phyloP scores from a whole-genome alignment of 1,284 basidiomycete genomes.

The Earliella scabrosa region DNA sequence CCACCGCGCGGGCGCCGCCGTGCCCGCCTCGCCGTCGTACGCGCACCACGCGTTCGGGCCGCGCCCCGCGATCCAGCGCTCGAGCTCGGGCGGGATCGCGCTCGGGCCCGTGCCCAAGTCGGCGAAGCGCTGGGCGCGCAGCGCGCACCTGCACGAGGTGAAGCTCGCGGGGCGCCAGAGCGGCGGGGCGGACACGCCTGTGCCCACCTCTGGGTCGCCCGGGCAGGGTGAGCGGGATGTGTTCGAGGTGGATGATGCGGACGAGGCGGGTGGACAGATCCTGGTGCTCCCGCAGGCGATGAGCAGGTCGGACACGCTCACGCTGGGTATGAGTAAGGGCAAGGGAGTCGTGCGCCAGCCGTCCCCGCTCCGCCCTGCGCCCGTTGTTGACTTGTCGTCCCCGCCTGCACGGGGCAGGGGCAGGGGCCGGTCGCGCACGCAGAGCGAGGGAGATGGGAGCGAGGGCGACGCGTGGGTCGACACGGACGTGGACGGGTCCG shows the following conservation, averaged over 20 bases:
- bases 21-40: slow-evolving; percentile 21
- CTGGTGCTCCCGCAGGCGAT: slow-evolving; percentile 15
- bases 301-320: slow-evolving; percentile 9
- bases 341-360: slow-evolving; percentile 12
- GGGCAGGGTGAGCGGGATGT: neutral
- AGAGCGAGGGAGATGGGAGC: slow-evolving; percentile 17
- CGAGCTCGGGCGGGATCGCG: slow-evolving; percentile 43
- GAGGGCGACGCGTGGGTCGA: slow-evolving; percentile 41
- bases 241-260: neutral
- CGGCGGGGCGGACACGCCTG: no score
- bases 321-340: slow-evolving; percentile 20
- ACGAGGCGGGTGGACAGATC: slow-evolving; percentile 1
- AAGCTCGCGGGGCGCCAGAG: slow-evolving; percentile 34
- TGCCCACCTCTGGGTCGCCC: no score
- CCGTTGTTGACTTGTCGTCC: slow-evolving; percentile 14
- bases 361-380: slow-evolving; percentile 17
- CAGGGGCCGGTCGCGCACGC: neutral
- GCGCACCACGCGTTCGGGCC: slow-evolving; percentile 7
- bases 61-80: slow-evolving; percentile 45
- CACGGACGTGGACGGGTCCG: slow-evolving; percentile 38
- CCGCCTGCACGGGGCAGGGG: neutral
- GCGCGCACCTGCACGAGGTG: slow-evolving; percentile 75
- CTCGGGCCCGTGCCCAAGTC: slow-evolving; percentile 44
- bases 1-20: no score
- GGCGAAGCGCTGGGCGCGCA: slow-evolving; percentile 66